phyloP scores from a whole-genome alignment of 1,284 basidiomycete genomes.

The Ustanciosporium gigantosporum region DNA sequence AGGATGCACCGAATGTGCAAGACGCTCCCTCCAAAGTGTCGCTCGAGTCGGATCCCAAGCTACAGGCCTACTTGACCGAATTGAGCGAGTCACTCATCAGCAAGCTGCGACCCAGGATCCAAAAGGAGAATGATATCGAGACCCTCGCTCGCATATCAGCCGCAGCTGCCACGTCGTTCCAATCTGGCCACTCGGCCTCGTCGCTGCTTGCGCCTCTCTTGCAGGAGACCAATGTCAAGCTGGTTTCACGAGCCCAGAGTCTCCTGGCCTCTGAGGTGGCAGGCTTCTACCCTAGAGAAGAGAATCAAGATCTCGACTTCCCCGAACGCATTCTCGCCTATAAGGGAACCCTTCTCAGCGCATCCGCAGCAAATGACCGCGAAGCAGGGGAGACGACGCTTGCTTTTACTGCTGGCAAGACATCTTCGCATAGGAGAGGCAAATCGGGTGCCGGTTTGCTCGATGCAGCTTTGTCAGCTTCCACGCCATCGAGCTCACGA shows the following conservation, averaged over 20 bases:
- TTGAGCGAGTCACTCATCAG: conserved; percentile 12
- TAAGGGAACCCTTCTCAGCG: not conserved
- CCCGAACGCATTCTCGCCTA: conserved; percentile 15
- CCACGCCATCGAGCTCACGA: conserved; percentile 9
- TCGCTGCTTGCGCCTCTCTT: conserved; percentile 11
- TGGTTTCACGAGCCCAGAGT: conserved; percentile 18
- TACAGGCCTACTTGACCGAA: conserved; percentile 10
- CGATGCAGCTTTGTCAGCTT: conserved; percentile 25
- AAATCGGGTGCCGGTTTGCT: conserved; percentile 38
- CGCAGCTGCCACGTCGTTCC: conserved; percentile 2
- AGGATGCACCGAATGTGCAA: too few species aligned
- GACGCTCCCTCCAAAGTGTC: not conserved
- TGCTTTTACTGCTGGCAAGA: too few species aligned
- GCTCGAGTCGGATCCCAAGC: conserved; percentile 3
- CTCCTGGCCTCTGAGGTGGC: conserved; percentile 19
- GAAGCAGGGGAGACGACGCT: too few species aligned
- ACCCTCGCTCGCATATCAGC: conserved; percentile 6
- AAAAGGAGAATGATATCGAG: conserved; percentile 16
- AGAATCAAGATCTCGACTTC: conserved; percentile 27
- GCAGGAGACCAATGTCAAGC: conserved; percentile 19
- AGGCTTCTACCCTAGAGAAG: conserved; percentile 14
- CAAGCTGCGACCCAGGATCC: conserved; percentile 10
- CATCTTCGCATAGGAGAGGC: conserved; percentile 13
- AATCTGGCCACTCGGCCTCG: not conserved
- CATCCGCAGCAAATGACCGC: not conserved